A percentile compares a stretch with the other conserved stretches of the same genome.
Evolutionary conservation across 2,329 filamentous ascomycete genomes (phyloP).

Genomic region (Fusarium oxysporum): DNA sequence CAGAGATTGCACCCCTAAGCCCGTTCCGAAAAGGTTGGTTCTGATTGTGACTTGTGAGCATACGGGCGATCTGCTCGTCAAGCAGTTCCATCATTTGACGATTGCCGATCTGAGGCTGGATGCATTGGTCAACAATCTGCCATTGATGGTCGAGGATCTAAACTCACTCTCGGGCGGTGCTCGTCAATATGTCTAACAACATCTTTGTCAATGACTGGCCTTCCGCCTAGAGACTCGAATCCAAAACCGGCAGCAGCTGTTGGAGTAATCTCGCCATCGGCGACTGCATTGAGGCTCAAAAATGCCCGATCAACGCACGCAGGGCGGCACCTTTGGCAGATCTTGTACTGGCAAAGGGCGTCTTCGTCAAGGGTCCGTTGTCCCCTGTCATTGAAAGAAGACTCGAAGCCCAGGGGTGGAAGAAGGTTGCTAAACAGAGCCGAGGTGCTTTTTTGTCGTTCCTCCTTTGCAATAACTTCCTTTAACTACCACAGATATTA

Average conservation of each 20-base stretch:
- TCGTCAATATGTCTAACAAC: constrained; percentile 56
- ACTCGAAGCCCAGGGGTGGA: constrained; percentile 31
- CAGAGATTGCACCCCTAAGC: background rate
- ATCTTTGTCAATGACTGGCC: constrained; percentile 58
- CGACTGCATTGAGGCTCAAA: constrained; percentile 62
- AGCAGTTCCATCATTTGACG: constrained; percentile 45
- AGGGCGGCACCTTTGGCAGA: constrained; percentile 63
- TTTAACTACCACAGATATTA: constrained; percentile 29
- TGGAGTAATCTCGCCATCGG: constrained; percentile 62
- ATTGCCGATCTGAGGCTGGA: constrained; percentile 2
- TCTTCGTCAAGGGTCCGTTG: constrained; percentile 54
- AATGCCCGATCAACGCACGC: constrained; percentile 57
- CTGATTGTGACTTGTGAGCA: constrained; percentile 8
- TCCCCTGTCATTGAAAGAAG: constrained; percentile 34
- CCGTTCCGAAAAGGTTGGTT: background rate
- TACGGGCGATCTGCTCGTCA: constrained; percentile 44
- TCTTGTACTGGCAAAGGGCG: constrained; percentile 62
- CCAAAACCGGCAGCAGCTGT: constrained; percentile 64
- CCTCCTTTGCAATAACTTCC: constrained; percentile 47
- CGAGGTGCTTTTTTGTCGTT: constrained; percentile 39
- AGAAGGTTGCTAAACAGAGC: constrained; percentile 35
- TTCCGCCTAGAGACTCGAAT: constrained; percentile 57
- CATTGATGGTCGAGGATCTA: no score
- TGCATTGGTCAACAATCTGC: background rate
- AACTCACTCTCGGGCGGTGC: constrained; percentile 52